Evolutionary conservation across 352 stramenopile species (phyloP).

Genomic region (Globisporangium radiosum): DNA sequence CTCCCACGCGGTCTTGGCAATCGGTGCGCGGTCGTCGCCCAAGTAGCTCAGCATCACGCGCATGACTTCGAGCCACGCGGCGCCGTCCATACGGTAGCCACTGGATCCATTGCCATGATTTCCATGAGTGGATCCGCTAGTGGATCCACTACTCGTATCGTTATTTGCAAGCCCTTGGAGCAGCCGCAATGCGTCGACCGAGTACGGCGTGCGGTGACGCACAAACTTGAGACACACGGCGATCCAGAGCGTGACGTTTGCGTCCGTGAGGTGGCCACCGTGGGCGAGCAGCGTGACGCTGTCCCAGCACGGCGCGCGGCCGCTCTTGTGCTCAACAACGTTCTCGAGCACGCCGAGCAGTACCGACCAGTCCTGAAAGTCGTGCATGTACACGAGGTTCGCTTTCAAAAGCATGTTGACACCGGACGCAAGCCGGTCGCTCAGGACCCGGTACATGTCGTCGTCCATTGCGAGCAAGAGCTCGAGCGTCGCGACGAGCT

Average conservation of each 20-base stretch:
- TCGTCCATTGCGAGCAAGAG: slow-evolving; percentile 73
- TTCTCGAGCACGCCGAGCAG: slow-evolving; percentile 69
- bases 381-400: slow-evolving; percentile 85
- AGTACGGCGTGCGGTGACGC: slow-evolving; percentile 69
- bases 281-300: slow-evolving; percentile 67
- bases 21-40: slow-evolving; percentile 64
- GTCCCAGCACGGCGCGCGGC: slow-evolving; percentile 65
- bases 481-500: slow-evolving; percentile 76
- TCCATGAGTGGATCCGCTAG: too few relatives aligned
- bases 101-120: too few relatives aligned
- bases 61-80: slow-evolving; percentile 80
- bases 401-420: slow-evolving; percentile 84
- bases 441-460: slow-evolving; percentile 76
- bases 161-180: slow-evolving; percentile 70
- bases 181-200: slow-evolving; percentile 67
- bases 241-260: slow-evolving; percentile 81
- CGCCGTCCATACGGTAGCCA: slow-evolving; percentile 34
- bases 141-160: background rate
- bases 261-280: slow-evolving; percentile 60
- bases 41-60: slow-evolving; percentile 82
- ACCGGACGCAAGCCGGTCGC: slow-evolving; percentile 67
- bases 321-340: slow-evolving; percentile 76
- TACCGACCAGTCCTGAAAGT: slow-evolving; percentile 76
- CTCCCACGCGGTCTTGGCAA: slow-evolving; percentile 81
- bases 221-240: slow-evolving; percentile 73